Evolutionary conservation across 129 eudicot genomes (phyloP), one percentile per base, ranked within the genome.

Genomic region (Gnaphalium uliginosum): DNA sequence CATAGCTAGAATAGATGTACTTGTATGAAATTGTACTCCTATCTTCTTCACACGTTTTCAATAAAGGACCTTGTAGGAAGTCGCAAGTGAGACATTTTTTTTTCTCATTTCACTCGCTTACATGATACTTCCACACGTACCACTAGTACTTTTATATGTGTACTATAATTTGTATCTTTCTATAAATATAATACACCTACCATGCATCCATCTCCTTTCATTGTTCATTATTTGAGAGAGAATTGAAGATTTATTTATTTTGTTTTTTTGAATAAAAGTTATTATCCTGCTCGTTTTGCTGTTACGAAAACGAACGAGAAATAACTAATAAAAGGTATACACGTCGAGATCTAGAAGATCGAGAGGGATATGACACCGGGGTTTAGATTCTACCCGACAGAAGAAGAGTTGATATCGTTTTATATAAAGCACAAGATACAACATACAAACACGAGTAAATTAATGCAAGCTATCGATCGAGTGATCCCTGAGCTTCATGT

Each of bases 311-410:
- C 29, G 65, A 27, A 32, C 59, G 9, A 57, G 35, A 10, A 14
- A 24, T 32, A 60, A 37, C 21, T 60, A 15, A 43, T 2, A 69
- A 2, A n/a, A 21, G 5, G 22, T 10, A n/a, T n/a, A n/a, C n/a
- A 46, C 24, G 8, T n/a, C 5, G 26, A 17, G 17, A 72, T 19
- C 30, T 48, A 33, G 0, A 41, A 15, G 67, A 76, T 43, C 1
- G 15, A 59, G 64, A 71, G 8, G 48, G 17, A 19, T 26, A 32
- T 67, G 74, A n/a, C 68, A 30, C 75, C 75, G 22, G 81, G 81
- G 62, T 87, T 79, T 86, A 81, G 96, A n/a, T 90, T 90, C 75
- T 87, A 83, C 76, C 96, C 96, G 19, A 90, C 96, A 1, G 96
- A 90, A 82, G 96, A 90, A 79, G 96, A 90, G 82, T 78, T 90